Evolutionary conservation across 352 stramenopile species (phyloP), one percentile per base, ranked within the genome.

Genomic region (Phytopythium vexans): DNA sequence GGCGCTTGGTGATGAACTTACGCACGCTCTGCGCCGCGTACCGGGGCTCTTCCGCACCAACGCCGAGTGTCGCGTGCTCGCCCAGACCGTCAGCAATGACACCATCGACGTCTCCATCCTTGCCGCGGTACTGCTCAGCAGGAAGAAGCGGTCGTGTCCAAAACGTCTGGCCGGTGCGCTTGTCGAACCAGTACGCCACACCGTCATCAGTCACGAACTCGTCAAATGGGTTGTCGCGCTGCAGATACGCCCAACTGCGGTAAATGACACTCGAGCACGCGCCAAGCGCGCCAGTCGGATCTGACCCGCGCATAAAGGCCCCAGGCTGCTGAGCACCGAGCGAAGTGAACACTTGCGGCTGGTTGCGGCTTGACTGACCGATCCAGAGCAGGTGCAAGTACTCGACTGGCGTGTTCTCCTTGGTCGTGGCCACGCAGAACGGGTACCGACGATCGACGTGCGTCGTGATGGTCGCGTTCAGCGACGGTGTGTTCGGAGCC

Each of bases 341-440:
- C 35, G 77, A 85, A 16, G 89, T 97, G 68, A 97, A 96, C 9
- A 92, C 75, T 65, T 97, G 92, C 12, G 92, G 74, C 64, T 97
- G 91, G 54, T 97, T 97, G 41, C 79, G 73, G 53, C 81, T 95
- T 48, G 81, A 92, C 49, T 91, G 82, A 7, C 87, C 86, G 41
- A 94, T 83, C 59, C 91, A 92, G 0, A 98, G 75, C 39, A 98
- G 58, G 57, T 98, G 88, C 44, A 97, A 96, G 50, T 92, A 96
- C 77, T 98, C 92, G 8, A 97, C 78, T 6, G 88, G 92, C 6
- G 89, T 96, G 64, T 97, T 97, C 54, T 90, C 82, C 16, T 89
- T 76, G 8, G 89, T 97, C 11, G 89, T 96, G 9, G 92, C 77
- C 47, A 97, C 77, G 54, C 91, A 97, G 52, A 98, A 98, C 16